These are phyloP conservation scores for Leucosporidium scottii DNA, from an alignment of 768 basidiomycete species.

Conservation along the genomic window DNA sequence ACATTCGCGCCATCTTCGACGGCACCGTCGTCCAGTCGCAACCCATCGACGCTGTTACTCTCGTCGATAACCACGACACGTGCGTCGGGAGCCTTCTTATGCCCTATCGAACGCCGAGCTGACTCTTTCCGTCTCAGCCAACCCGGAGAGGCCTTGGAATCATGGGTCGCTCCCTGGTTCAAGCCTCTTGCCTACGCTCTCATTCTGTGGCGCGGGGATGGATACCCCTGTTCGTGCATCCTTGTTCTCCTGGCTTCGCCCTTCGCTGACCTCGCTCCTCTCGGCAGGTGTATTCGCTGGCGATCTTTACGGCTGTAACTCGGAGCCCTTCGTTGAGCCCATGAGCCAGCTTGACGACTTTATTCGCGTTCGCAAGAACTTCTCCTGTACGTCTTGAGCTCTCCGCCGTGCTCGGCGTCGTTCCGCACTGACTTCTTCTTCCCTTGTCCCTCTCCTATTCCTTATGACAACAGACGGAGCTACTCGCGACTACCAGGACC, in stretches of 20 bases:
- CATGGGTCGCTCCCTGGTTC: conserved; percentile 44
- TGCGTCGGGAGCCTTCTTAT: neutral
- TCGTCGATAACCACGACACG: conserved; percentile 28
- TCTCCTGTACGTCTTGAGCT: conserved; percentile 16
- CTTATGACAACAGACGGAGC: conserved; percentile 39
- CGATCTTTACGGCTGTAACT: conserved; percentile 43
- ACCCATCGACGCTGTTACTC: conserved; percentile 46
- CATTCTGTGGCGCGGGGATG: conserved; percentile 45
- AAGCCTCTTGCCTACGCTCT: conserved; percentile 47
- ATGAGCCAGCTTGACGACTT: conserved; percentile 45
- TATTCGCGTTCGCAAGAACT: conserved; percentile 33
- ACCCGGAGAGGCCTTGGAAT: conserved; percentile 44
- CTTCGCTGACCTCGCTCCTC: conserved; percentile 27
- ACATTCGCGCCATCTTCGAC: conserved; percentile 45
- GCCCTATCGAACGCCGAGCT: neutral
- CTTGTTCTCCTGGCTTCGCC: neutral
- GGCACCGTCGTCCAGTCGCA: conserved; percentile 43
- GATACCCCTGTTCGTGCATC: conserved; percentile 42
- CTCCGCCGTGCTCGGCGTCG: neutral
- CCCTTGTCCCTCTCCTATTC: neutral
- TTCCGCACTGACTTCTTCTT: neutral
- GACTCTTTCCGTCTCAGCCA: conserved; percentile 42
- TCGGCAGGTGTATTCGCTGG: conserved; percentile 41
- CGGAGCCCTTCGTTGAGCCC: conserved; percentile 39
- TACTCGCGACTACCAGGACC: conserved; percentile 44